Evolutionary conservation across 2,329 filamentous ascomycete genomes (phyloP), one percentile per base, ranked within the genome.

Genomic region (Zasmidium cellare): DNA sequence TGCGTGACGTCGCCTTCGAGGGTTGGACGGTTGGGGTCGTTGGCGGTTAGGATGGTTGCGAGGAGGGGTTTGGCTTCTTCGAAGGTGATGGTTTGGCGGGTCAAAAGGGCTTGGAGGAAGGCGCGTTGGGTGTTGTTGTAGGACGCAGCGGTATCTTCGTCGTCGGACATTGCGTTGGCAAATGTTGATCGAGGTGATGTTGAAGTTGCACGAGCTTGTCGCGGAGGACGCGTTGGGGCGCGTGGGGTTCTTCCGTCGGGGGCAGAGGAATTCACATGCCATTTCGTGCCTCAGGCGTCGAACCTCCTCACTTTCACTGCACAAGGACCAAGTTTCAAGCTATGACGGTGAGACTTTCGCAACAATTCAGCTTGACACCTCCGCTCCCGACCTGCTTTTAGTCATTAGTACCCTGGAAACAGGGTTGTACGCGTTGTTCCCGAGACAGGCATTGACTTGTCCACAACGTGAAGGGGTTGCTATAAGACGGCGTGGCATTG

Each of bases 61-160:
- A 97, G 80, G 22, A 97, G 79, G 0, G 85, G 84, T 67, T 86
- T 86, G 12, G 87, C 87, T 68, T 96, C 86, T 53, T 85, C 80
- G 62, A 89, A 85, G 0, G 90, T 96, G 73, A 97, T 81, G 46
- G 86, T 85, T 20, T 90, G 89, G 51, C 87, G 86, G 2, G 90
- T 86, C 74, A 97, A 82, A 65, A 99, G 87, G 50, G 90, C 90
- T 75, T 99, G 94, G 0, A 97, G 80, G 70, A 99, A 96, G 9
- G 93, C 92, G 57, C 91, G 88, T 72, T 97, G 90, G 61, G 82
- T 82, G 71, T 96, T 80, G 67, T 81, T 77, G 68, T 87, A 87
- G 12, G 45, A 23, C 7, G 41, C 41, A 3, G 35, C 46, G 35
- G 48, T 49, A 14, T 55, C 46, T 9, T 51, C 63, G 45, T 57